phyloP scores from a whole-genome alignment of 2,329 filamentous ascomycete species.

The Epichloe hybrida region DNA sequence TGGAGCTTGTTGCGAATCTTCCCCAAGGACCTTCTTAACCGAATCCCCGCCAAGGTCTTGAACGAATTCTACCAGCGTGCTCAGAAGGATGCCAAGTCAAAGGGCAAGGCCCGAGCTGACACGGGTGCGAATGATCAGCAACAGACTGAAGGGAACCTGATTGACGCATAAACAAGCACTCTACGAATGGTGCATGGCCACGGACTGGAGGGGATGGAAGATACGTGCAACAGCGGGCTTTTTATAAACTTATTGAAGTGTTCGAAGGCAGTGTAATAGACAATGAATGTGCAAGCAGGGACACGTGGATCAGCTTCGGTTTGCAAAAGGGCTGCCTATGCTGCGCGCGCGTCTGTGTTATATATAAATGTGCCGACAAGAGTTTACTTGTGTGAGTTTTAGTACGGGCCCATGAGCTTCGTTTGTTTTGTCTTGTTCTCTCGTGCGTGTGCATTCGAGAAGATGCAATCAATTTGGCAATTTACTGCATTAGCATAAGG shows the following conservation, averaged over 20 bases:
- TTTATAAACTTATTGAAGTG: background rate
- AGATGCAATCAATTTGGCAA: background rate
- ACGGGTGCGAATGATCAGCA: slow-evolving; percentile 24
- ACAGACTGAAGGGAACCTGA: slow-evolving; percentile 43
- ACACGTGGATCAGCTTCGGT: background rate
- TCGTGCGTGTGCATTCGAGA: background rate
- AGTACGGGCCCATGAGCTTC: background rate
- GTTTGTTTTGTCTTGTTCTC: background rate
- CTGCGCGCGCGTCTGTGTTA: background rate
- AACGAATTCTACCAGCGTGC: slow-evolving; percentile 71
- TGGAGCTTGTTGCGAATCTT: slow-evolving; percentile 96
- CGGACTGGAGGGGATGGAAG: background rate
- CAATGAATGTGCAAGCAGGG: background rate
- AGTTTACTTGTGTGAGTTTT: background rate
- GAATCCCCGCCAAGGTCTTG: slow-evolving; percentile 72
- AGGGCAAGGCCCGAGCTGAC: slow-evolving; percentile 41
- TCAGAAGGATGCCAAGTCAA: slow-evolving; percentile 47
- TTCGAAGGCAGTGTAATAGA: slow-evolving; percentile 1
- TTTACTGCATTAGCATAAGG: background rate
- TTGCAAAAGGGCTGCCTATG: background rate
- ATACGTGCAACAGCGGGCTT: background rate
- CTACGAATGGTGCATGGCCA: background rate
- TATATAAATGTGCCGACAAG: background rate
- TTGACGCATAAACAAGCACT: slow-evolving; percentile 34
- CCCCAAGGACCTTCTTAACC: slow-evolving; percentile 95